These are phyloP conservation scores for Pelargonium myrrhifolium DNA, from an alignment of 441 rosid genomes.

Conservation along the genomic window DNA sequence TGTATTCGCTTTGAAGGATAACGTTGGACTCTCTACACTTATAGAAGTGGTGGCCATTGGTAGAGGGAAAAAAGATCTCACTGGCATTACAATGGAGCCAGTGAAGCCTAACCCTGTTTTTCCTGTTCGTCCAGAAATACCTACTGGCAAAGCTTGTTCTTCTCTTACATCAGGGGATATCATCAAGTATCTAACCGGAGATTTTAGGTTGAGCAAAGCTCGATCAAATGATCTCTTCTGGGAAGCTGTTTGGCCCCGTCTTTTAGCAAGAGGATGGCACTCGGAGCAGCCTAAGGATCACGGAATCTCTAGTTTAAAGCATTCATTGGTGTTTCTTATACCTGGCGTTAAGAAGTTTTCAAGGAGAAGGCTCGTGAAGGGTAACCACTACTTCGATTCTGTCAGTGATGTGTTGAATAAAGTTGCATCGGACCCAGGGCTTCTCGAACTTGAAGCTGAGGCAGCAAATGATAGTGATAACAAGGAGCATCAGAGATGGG, in stretches of 20 bases:
- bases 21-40: conserved; percentile 38
- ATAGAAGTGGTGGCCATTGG: conserved; percentile 69
- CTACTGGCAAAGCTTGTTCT: conserved; percentile 61
- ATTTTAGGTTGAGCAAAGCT: conserved; percentile 70
- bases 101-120: conserved; percentile 34
- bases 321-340: conserved; percentile 60
- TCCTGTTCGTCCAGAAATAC: conserved; percentile 42
- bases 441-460: conserved; percentile 50
- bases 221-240: conserved; percentile 75
- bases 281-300: conserved; percentile 69
- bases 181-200: conserved; percentile 57
- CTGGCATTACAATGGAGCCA: conserved; percentile 48
- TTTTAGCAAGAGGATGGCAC: conserved; percentile 86
- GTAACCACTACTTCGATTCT: conserved; percentile 72
- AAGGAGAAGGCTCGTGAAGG: conserved; percentile 58
- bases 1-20: conserved; percentile 43
- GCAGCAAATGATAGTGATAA: conserved; percentile 21
- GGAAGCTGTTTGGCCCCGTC: conserved; percentile 97
- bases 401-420: conserved; percentile 61
- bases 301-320: conserved; percentile 28
- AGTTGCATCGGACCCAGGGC: conserved; percentile 65
- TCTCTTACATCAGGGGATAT: conserved; percentile 52
- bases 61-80: conserved; percentile 70
- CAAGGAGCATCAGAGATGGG: conserved; percentile 33
- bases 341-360: conserved; percentile 64